phyloP scores from a whole-genome alignment of 164 flowering plant species.

The Litsea cubeba region DNA sequence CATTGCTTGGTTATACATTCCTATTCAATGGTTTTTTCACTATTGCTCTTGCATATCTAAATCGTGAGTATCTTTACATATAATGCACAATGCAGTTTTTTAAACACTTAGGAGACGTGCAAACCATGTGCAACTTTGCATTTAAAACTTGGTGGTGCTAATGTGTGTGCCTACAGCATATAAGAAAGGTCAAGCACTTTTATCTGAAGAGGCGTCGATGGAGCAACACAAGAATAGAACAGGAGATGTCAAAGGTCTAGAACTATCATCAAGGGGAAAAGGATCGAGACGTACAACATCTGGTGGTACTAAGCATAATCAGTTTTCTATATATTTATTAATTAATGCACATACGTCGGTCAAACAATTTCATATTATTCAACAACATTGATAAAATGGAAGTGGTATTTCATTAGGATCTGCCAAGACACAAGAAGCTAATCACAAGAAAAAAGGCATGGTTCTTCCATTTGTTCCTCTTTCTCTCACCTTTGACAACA shows the following conservation, averaged over 20 bases:
- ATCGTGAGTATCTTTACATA: no score
- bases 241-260: not conserved
- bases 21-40: no score
- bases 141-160: conserved; percentile 45
- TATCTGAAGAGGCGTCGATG: conserved; percentile 6
- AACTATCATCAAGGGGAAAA: conserved; percentile 14
- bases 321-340: not conserved
- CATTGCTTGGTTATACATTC: no score
- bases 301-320: conserved; percentile 5
- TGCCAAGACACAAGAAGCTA: not conserved
- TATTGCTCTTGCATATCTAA: no score
- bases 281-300: not conserved
- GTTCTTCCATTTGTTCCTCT: conserved; percentile 49
- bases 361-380: no score
- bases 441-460: conserved; percentile 28
- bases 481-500: conserved; percentile 39
- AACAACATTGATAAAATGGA: no score
- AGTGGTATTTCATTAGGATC: not conserved
- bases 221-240: conserved; percentile 4
- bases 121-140: conserved; percentile 26
- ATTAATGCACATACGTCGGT: not conserved
- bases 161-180: not conserved
- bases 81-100: conserved; percentile 29
- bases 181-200: not conserved
- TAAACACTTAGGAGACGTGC: conserved; percentile 21